Base-by-base conservation (phyloP, 2,329 filamentous ascomycete species). In the Grosmannia penicillata region DNA sequence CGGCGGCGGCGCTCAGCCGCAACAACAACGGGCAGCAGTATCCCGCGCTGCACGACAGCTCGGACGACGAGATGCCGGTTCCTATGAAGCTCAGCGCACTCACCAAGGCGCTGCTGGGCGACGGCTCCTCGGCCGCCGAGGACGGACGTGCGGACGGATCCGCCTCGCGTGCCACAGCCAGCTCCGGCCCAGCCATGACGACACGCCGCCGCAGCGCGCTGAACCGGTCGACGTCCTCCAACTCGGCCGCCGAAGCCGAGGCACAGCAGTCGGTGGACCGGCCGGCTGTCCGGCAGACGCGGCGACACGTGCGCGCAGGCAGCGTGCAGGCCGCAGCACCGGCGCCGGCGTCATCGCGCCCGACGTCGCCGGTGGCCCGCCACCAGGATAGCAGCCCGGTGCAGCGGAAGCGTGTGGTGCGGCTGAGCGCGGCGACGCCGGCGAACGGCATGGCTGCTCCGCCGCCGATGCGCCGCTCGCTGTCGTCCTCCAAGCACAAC, bases 81-180 rank as follows among this genome's bases (percentile, higher is more conserved):
- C 86, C 86, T 50, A 85, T 91, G 74, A 93, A 91, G 62, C 81
- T 95, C 55, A 95, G 86, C 55, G 86, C 87, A 50, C 73, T 91
- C 48, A 93, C 89, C 35, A 89, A 91, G 54, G 87, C 85, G 17
- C 66, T 95, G 14, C 68, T 95, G 19, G 73, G 75, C 41, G 74
- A 78, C 43, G 71, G 72, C 31, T 63, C 66, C 36, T 68, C 50
- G 35, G 64, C 66, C 39, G 60, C 63, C 41, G 64, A 63, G 53
- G 46, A 45, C 4, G 43, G 44, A 4, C 47, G 49, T 4, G 29
- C 31, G 13, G 36, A 37, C 9, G 34, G 30, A 1, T 38, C 37
- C 0, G 39, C 39, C 3, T 36, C 51, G 43, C 48, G 51, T 24
- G 47, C 42, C 42, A 49, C 24, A 36, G 22, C 24, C 15, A 11